phyloP scores from a whole-genome alignment of 768 basidiomycete genomes.

The Lanmaoa rubissima region DNA sequence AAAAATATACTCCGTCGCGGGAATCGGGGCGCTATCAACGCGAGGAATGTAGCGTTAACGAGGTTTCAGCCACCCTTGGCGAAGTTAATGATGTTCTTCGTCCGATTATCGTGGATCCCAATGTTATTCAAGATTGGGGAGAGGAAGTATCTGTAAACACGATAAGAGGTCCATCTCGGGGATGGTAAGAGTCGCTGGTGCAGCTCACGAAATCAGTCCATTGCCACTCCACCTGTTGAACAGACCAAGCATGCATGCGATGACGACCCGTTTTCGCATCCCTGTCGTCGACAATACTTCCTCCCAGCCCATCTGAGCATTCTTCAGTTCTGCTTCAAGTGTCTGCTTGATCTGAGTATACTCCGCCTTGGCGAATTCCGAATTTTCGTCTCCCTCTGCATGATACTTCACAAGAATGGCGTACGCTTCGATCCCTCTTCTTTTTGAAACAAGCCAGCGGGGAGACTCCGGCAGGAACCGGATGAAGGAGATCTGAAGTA shows the following conservation, averaged over 20 bases:
- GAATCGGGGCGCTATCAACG: constrained; percentile 4
- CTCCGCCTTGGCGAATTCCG: constrained; percentile 57
- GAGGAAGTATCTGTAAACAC: constrained; percentile 5
- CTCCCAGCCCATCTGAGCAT: background rate
- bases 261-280: constrained; percentile 17
- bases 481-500: constrained; percentile 54
- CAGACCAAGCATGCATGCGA: constrained; percentile 10
- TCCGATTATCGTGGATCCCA: constrained; percentile 16
- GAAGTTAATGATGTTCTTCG: constrained; percentile 16
- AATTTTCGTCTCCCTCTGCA: constrained; percentile 50
- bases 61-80: constrained; percentile 4
- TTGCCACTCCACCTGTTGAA: constrained; percentile 11
- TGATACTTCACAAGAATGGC: constrained; percentile 55
- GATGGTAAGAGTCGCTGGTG: background rate
- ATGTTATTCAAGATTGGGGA: constrained; percentile 11
- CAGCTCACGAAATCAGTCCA: constrained; percentile 11
- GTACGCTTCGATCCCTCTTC: constrained; percentile 47
- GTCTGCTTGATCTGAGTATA: constrained; percentile 57
- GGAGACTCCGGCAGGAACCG: constrained; percentile 62
- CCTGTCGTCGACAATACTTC: constrained; percentile 2
- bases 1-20: constrained; percentile 10
- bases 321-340: constrained; percentile 32
- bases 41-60: background rate
- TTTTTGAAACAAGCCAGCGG: constrained; percentile 59
- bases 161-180: background rate